Conservation (phyloP, 2,329 filamentous ascomycete genomes). For the Delphinella strobiligena region DNA sequence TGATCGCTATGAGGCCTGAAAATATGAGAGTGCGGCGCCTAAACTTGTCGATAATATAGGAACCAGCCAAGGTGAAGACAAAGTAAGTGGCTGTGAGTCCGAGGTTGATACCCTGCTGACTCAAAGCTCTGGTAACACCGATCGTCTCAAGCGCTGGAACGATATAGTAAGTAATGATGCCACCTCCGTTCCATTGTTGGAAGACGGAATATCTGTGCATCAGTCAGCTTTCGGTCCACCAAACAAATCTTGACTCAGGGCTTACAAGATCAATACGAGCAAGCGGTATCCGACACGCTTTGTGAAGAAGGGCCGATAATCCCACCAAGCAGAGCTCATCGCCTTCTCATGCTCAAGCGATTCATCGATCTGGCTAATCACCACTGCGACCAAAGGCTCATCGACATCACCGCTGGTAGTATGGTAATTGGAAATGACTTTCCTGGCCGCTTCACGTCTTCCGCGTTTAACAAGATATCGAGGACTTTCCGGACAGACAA, state of each 20-base stretch:
- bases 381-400: constrained; percentile 30
- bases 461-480: constrained; percentile 2
- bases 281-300: constrained; percentile 32
- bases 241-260: no score
- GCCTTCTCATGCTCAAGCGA: constrained; percentile 25
- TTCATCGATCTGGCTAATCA: constrained; percentile 33
- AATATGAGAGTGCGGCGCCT: constrained; percentile 34
- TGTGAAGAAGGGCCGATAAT: constrained; percentile 36
- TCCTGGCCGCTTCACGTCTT: constrained; percentile 3
- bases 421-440: constrained; percentile 28
- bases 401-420: constrained; percentile 29
- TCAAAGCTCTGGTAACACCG: constrained; percentile 25
- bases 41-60: constrained; percentile 32
- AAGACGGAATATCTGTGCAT: constrained; percentile 36
- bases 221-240: no score
- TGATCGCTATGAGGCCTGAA: constrained; percentile 29
- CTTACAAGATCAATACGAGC: constrained; percentile 32
- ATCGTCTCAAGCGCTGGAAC: constrained; percentile 29
- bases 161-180: constrained; percentile 33
- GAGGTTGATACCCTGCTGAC: constrained; percentile 31
- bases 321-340: constrained; percentile 26
- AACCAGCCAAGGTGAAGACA: constrained; percentile 32
- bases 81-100: constrained; percentile 34
- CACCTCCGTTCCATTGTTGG: constrained; percentile 36
- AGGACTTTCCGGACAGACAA: constrained; percentile 5